Percentiles rank a stretch among this genome's conserved stretches.
phyloP scores from a whole-genome alignment of 768 basidiomycete genomes.

The Boletus vermiculosoides region DNA sequence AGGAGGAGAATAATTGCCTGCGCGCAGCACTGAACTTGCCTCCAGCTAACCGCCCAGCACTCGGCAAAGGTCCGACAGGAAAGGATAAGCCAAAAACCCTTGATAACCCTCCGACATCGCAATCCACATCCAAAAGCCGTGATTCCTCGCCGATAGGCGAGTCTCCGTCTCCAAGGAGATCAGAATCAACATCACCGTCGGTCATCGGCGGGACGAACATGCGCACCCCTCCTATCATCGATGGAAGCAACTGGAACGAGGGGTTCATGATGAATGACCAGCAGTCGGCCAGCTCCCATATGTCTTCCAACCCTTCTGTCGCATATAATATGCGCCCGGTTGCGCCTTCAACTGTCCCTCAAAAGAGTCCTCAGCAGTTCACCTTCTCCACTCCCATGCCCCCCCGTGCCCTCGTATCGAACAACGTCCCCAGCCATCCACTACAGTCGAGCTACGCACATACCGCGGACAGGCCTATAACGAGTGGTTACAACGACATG shows the following conservation, averaged over 20 bases:
- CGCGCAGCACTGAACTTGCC: conserved; percentile 72
- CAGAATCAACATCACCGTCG: conserved; percentile 36
- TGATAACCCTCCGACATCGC: conserved; percentile 35
- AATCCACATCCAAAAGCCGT: conserved; percentile 50
- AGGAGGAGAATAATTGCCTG: conserved; percentile 77
- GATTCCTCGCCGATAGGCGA: conserved; percentile 67
- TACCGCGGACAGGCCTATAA: conserved; percentile 50
- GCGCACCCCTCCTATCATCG: conserved; percentile 47
- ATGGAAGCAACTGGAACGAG: conserved; percentile 55
- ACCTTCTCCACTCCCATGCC: conserved; percentile 40
- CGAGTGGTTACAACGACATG: conserved; percentile 46
- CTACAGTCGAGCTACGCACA: conserved; percentile 45
- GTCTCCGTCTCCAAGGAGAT: conserved; percentile 43
- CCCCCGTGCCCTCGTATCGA: conserved; percentile 44
- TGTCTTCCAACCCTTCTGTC: conserved; percentile 41
- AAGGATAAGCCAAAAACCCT: conserved; percentile 71
- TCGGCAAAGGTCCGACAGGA: conserved; percentile 85
- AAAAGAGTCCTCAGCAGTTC: conserved; percentile 48
- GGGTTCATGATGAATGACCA: conserved; percentile 52
- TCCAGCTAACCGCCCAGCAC: conserved; percentile 64
- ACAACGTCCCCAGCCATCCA: conserved; percentile 38
- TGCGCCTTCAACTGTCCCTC: conserved; percentile 44
- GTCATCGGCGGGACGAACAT: conserved; percentile 29
- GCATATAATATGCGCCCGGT: conserved; percentile 45
- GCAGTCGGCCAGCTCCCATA: conserved; percentile 32